phyloP scores from a whole-genome alignment of 2,329 filamentous ascomycete genomes.

The Trichocomaceae sp. region DNA sequence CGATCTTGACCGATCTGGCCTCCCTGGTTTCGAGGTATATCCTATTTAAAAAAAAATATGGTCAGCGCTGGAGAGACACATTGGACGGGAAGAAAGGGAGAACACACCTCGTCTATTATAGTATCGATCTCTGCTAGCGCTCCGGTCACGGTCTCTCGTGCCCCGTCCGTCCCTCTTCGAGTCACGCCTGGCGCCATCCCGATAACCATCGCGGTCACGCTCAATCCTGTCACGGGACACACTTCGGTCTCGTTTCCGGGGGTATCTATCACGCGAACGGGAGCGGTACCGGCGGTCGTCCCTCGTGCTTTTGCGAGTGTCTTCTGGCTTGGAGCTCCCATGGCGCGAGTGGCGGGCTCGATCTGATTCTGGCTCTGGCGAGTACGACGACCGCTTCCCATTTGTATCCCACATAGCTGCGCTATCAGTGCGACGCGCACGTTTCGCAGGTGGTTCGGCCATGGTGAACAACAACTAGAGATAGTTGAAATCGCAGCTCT shows the following conservation, averaged over 20 bases:
- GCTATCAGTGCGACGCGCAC: slow-evolving; percentile 50
- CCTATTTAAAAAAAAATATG: slow-evolving; percentile 19
- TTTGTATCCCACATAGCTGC: slow-evolving; percentile 55
- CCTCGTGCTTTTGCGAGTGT: slow-evolving; percentile 29
- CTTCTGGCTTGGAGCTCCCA: slow-evolving; percentile 23
- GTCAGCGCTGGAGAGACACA: not conserved
- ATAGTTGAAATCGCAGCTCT: not conserved
- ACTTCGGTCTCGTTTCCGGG: slow-evolving; percentile 38
- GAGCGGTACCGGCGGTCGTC: slow-evolving; percentile 38
- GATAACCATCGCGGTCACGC: slow-evolving; percentile 24
- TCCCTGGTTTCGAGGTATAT: slow-evolving; percentile 25
- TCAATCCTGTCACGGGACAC: slow-evolving; percentile 36
- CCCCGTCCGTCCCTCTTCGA: slow-evolving; percentile 32
- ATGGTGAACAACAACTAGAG: no score
- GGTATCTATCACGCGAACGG: slow-evolving; percentile 33
- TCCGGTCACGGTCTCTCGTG: slow-evolving; percentile 35
- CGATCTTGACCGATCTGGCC: slow-evolving; percentile 32
- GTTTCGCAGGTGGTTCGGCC: slow-evolving; percentile 49
- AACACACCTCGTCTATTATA: slow-evolving; percentile 35
- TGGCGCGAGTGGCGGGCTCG: slow-evolving; percentile 32
- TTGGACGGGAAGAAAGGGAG: not conserved
- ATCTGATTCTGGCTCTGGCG: slow-evolving; percentile 24
- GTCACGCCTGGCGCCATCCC: slow-evolving; percentile 27
- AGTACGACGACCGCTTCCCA: slow-evolving; percentile 24
- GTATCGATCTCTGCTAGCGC: slow-evolving; percentile 34